Evolutionary conservation across 139 green algal species (phyloP).

Genomic region (Closterium sp.): DNA sequence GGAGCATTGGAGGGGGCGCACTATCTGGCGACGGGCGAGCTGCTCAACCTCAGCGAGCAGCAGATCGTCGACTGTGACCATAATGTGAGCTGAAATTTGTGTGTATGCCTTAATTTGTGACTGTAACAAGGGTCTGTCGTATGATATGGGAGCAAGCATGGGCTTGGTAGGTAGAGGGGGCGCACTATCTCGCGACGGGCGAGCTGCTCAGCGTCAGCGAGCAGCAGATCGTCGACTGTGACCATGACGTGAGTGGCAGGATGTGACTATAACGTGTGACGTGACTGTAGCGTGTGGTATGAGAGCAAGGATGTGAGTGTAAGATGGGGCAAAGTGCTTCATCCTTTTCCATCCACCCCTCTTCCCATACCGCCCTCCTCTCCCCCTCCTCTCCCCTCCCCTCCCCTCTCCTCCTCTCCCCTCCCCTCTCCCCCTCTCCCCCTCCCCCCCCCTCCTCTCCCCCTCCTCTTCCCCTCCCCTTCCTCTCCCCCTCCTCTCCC

Average conservation of each 20-base stretch:
- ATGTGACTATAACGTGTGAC: not conserved
- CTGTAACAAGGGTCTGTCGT: not conserved
- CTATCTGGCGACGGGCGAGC: slow-evolving; percentile 63
- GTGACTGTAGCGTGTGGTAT: not conserved
- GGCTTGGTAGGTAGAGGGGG: not conserved
- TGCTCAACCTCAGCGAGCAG: slow-evolving; percentile 67
- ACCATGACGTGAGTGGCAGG: not conserved
- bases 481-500: not conserved
- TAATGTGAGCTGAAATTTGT: slow-evolving; percentile 6
- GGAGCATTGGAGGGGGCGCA: slow-evolving; percentile 68
- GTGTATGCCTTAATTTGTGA: not conserved
- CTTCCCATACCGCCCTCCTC: too few relatives aligned
- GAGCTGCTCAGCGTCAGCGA: slow-evolving; percentile 59
- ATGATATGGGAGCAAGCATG: not conserved
- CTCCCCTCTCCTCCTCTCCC: too few relatives aligned
- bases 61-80: slow-evolving; percentile 74
- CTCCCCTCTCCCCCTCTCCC: too few relatives aligned
- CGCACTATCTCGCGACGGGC: not conserved
- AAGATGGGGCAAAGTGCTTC: too few relatives aligned
- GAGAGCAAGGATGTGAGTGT: too few relatives aligned
- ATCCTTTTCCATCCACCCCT: not conserved
- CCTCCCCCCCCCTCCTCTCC: too few relatives aligned
- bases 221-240: slow-evolving; percentile 63
- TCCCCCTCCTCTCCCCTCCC: too few relatives aligned
- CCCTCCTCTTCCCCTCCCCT: too few relatives aligned